A percentile compares a stretch with the other conserved stretches of the same genome.
phyloP scores from a whole-genome alignment of 75 land plant species.

The Sequoiadendron giganteum region DNA sequence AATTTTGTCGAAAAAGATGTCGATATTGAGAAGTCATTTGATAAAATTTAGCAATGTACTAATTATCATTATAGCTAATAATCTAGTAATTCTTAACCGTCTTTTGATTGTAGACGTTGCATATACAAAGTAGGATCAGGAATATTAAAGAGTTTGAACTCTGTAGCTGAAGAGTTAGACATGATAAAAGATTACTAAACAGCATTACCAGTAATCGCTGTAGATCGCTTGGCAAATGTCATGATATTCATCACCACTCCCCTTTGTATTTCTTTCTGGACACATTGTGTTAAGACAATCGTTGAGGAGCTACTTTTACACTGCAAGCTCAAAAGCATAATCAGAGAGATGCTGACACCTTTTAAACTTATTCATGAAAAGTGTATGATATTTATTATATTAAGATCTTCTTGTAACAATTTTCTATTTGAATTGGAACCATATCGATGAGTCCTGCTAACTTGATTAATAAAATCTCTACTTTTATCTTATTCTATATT shows the following conservation, averaged over 20 bases:
- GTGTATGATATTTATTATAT: neutral
- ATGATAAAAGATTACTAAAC: neutral
- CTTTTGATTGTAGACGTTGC: neutral
- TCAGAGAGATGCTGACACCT: neutral
- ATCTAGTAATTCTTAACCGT: neutral
- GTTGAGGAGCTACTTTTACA: neutral
- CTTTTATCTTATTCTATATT: neutral
- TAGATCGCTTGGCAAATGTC: neutral
- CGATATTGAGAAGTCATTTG: neutral
- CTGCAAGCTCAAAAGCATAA: neutral
- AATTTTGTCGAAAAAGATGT: neutral
- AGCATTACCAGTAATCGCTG: neutral
- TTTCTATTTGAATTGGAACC: neutral
- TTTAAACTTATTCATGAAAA: neutral
- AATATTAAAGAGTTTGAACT: neutral
- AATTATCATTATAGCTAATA: neutral
- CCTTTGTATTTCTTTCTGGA: neutral
- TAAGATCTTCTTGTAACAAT: neutral
- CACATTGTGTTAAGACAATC: neutral
- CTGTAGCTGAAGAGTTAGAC: neutral
- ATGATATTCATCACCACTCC: slow-evolving; percentile 6
- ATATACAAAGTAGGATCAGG: neutral
- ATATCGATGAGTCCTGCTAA: neutral
- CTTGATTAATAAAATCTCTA: neutral
- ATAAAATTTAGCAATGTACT: neutral